Evolutionary conservation across 2,329 filamentous ascomycete species (phyloP).

Genomic region (Fusarium nurragi): DNA sequence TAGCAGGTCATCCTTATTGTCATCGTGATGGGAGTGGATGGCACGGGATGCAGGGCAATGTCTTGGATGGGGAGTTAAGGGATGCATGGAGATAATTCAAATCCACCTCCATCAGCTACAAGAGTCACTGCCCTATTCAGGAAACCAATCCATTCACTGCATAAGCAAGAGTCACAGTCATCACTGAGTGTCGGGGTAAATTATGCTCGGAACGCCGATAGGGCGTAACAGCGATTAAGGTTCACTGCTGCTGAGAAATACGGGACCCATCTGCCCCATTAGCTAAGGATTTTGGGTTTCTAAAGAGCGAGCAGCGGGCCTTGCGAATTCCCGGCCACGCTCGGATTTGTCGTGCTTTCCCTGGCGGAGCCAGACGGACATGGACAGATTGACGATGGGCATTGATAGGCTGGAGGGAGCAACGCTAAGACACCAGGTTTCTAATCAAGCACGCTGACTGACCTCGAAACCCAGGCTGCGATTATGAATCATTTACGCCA

Average conservation of each 20-base stretch:
- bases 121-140: slow-evolving; percentile 26
- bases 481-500: slow-evolving; percentile 38
- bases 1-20: slow-evolving; percentile 29
- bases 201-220: slow-evolving; percentile 24
- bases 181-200: slow-evolving; percentile 15
- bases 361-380: slow-evolving; percentile 31
- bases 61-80: slow-evolving; percentile 22
- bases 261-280: not conserved
- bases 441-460: slow-evolving; percentile 37
- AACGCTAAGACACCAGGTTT: slow-evolving; percentile 29
- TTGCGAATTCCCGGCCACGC: slow-evolving; percentile 22
- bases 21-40: slow-evolving; percentile 33
- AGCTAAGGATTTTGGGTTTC: slow-evolving; percentile 16
- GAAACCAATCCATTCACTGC: slow-evolving; percentile 16
- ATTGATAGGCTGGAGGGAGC: slow-evolving; percentile 21
- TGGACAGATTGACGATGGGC: slow-evolving; percentile 5
- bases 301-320: slow-evolving; percentile 16
- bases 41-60: slow-evolving; percentile 34
- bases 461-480: slow-evolving; percentile 22
- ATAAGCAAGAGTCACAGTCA: slow-evolving; percentile 28
- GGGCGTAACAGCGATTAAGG: slow-evolving; percentile 28
- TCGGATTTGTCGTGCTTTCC: slow-evolving; percentile 27
- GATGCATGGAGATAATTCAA: slow-evolving; percentile 18
- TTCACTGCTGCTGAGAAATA: slow-evolving; percentile 38
- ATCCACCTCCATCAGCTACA: not conserved